Evolutionary conservation across 108 stramenopile genomes (phyloP), one percentile per base, ranked within the genome.

Genomic region (Cyclotella cryptica): DNA sequence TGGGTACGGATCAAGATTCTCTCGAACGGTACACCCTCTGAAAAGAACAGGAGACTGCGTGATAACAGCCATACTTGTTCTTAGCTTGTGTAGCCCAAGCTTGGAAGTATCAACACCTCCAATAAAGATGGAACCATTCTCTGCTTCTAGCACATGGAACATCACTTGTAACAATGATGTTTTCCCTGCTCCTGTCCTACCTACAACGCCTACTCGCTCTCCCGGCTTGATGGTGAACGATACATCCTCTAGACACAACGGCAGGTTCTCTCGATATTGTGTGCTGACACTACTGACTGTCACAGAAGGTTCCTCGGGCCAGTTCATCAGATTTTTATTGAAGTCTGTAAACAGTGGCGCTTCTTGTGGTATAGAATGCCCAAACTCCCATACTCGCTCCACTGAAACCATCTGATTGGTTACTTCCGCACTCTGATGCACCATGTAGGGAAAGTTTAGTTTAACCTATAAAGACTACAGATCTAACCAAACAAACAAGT

Each of bases 31-130:
- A 47, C 89, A 91, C 21, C 97, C 97, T 39, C 90, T 88, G 66
- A 98, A 98, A 7, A 99, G 64, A 11, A 96, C 90, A 15, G 98
- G 98, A 22, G 79, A 75, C 74, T 99, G 97, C 1, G 97, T 97
- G 39, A 99, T 98, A 51, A 99, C 96, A 27, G 95, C 89, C 35
- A 99, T 85, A n/a, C 55, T 59, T 7, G 73, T 86, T 44, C 98
- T 83, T 7, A 98, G 85, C 26, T 90, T 90, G 58, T 95, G 92
- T 49, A 99, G 81, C 10, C 96, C 96, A 0, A 99, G 28, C 3
- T 72, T 78, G 0, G 87, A 66, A 49, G 90, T 90, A 69, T 99
- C 64, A 14, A 97, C 81, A 14, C 92, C 94, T 74, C 96, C 97
- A 66, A 98, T 91, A 30, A 73, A 22, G 28, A 99, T 93, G 30